Evolutionary conservation across 768 basidiomycete genomes (phyloP).

Genomic region (Mycena galericulata): DNA sequence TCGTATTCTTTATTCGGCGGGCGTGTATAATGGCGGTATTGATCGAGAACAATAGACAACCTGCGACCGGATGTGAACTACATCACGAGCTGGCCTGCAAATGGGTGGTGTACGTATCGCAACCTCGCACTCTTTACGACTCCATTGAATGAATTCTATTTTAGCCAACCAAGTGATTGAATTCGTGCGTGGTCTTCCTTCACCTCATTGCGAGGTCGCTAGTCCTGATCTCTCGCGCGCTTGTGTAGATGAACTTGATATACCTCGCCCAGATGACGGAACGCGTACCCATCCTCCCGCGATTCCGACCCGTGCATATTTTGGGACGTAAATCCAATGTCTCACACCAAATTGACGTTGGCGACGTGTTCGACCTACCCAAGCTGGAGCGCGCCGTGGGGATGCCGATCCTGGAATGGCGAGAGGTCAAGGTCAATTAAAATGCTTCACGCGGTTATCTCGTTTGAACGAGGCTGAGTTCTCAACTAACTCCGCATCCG

Average conservation of each 20-base stretch:
- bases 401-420: slow-evolving; percentile 51
- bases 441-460: background rate
- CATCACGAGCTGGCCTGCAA: slow-evolving; percentile 23
- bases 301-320: slow-evolving; percentile 49
- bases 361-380: slow-evolving; percentile 45
- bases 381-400: slow-evolving; percentile 42
- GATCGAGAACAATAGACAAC: slow-evolving; percentile 21
- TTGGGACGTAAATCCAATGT: slow-evolving; percentile 24
- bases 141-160: background rate
- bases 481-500: no score
- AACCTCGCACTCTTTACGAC: background rate
- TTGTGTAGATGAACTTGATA: slow-evolving; percentile 47
- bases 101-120: slow-evolving; percentile 23
- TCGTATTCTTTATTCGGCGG: background rate
- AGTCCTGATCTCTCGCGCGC: no score
- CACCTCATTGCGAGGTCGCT: no score
- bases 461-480: no score
- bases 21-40: no score
- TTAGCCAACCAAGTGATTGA: slow-evolving; percentile 28
- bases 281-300: slow-evolving; percentile 50
- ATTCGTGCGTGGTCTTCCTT: slow-evolving; percentile 8
- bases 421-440: slow-evolving; percentile 51
- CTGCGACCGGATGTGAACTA: slow-evolving; percentile 23
- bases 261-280: slow-evolving; percentile 48
- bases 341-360: slow-evolving; percentile 39